A percentile compares a stretch with the other conserved stretches of the same genome.
phyloP scores from a whole-genome alignment of 768 basidiomycete genomes.

The Podaxis rugospora region DNA sequence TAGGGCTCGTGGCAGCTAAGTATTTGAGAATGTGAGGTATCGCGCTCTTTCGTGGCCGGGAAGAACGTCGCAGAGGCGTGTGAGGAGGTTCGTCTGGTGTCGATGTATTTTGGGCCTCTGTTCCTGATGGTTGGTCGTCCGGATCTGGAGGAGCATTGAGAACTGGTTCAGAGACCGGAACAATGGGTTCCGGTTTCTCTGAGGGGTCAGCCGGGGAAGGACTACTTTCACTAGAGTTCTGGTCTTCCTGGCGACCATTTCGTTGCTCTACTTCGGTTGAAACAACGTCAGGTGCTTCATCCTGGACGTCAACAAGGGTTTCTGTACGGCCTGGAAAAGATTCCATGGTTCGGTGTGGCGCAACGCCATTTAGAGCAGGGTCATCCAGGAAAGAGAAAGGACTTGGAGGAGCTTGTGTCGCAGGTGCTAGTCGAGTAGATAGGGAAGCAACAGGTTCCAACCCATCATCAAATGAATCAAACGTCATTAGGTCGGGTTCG shows the following conservation, averaged over 20 bases:
- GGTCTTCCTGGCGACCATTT: not conserved
- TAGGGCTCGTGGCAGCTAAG: constrained; percentile 13
- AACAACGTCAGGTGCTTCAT: not conserved
- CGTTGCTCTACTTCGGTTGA: not conserved
- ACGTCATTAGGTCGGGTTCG: constrained; percentile 19
- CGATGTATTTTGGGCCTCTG: not conserved
- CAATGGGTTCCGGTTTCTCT: not conserved
- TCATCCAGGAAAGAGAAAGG: constrained; percentile 2
- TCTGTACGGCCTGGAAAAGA: not conserved
- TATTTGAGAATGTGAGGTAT: constrained; percentile 18
- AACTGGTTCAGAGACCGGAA: not conserved
- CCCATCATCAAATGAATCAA: constrained; percentile 33
- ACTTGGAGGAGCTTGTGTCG: not conserved
- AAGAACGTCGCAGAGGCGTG: constrained; percentile 33
- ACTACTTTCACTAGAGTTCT: not conserved
- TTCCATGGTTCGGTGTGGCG: not conserved
- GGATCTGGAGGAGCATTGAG: not conserved
- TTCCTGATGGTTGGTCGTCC: not conserved
- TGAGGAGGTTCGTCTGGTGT: constrained; percentile 11
- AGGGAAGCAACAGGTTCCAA: not conserved
- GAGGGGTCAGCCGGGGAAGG: not conserved
- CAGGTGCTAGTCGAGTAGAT: not conserved
- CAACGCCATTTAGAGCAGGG: not conserved
- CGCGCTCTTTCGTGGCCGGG: constrained; percentile 33
- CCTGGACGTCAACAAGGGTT: constrained; percentile 4